A percentile compares a stretch with the other conserved stretches of the same genome.
These are phyloP conservation scores for Psophocarpus tetragonolobus DNA, from an alignment of 306 rosid species.

Conservation along the genomic window DNA sequence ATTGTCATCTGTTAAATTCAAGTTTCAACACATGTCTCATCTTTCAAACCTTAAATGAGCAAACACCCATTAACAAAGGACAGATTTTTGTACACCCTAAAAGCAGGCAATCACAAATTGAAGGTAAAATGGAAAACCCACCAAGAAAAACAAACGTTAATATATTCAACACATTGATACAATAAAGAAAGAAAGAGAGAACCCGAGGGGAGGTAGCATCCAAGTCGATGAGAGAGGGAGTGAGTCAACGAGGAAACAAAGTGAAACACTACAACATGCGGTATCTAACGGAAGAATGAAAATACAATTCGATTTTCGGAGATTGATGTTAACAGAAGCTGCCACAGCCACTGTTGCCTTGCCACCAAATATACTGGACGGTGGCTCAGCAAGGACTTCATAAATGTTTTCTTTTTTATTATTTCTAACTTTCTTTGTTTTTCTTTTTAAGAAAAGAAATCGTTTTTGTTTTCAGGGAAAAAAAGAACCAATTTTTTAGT, in stretches of 20 bases:
- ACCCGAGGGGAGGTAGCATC: constrained; percentile 21
- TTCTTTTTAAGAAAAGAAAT: too few species aligned
- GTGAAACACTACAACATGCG: background rate
- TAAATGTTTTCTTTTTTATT: background rate
- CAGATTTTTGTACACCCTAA: background rate
- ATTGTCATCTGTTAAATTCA: background rate
- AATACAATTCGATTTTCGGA: background rate
- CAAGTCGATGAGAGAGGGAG: background rate
- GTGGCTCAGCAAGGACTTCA: background rate
- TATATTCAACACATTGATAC: background rate
- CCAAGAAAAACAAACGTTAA: background rate
- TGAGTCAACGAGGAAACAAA: constrained; percentile 7
- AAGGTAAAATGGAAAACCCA: background rate
- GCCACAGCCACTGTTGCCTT: background rate
- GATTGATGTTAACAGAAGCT: background rate
- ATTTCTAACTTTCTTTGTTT: too few species aligned
- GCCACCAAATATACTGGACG: background rate
- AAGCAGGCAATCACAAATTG: background rate
- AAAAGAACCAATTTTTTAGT: too few species aligned
- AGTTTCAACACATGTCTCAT: background rate
- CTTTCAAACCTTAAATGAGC: background rate
- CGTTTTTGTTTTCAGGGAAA: too few species aligned
- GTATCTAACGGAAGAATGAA: background rate
- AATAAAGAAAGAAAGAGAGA: background rate
- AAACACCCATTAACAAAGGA: background rate